Evolutionary conservation across 805 yeast genomes (phyloP), one percentile per base, ranked within the genome.

Genomic region (Candida insectorum): DNA sequence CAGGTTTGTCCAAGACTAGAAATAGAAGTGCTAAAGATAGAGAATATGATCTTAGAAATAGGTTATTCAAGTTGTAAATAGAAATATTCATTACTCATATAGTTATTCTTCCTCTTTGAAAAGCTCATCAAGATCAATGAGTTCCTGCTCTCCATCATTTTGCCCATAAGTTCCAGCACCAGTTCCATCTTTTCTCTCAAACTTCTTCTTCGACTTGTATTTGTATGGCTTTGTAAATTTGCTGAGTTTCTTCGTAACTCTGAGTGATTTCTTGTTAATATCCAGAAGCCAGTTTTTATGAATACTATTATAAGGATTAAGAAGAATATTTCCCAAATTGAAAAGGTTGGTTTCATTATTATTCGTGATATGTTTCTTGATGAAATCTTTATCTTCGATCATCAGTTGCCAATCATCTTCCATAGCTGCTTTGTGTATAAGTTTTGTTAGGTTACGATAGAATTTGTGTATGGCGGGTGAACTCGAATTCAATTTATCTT

Each of bases 11-110:
- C 4, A 64, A 61, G 35, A 45, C 48, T 30, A 54, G 73, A 36
- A 59, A 59, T 34, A 43, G 73, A 37, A 60, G 69, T 2, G 73
- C 73, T 14, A 66, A 65, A 41, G 73, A 66, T 45, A 51, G 73
- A 32, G 67, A 62, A 36, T 61, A 40, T 35, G 73, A 66, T 43
- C 45, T 59, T 36, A 49, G 55, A 27, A 66, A 66, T 45, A 50
- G 51, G 34, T 52, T 66, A 19, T 66, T 66, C 42, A 65, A 63
- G 39, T 47, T 58, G 30, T 58, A 37, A 44, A 41, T 32, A 14
- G 6, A 24, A 12, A 17, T 30, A 19, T 11, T 20, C 23, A 20
- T 8, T 8, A 20, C 23, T n/a, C 26, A 26, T n/a, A n/a, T n/a
- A 20, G 11, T 20, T 20, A 26, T n/a, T 16, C 14, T 30, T 26